These are phyloP conservation scores for Begonia loranthoides DNA, from an alignment of 306 rosid genomes.

Conservation along the genomic window DNA sequence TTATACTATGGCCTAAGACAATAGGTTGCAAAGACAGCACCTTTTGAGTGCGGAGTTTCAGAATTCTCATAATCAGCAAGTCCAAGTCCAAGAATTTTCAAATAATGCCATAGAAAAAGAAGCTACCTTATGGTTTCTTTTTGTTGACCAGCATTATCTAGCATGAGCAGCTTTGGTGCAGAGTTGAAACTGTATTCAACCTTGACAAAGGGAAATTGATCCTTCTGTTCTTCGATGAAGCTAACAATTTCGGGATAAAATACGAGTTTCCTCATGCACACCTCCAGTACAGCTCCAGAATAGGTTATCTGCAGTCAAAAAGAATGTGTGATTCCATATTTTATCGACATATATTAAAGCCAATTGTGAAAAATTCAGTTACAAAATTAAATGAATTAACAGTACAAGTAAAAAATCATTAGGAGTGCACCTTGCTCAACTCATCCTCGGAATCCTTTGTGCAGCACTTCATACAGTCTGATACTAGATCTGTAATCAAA, in stretches of 20 bases:
- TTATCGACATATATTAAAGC: not conserved
- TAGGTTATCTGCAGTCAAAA: constrained; percentile 44
- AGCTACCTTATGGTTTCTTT: constrained; percentile 80
- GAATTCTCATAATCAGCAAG: too few species aligned
- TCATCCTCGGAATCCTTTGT: constrained; percentile 76
- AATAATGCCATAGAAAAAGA: not conserved
- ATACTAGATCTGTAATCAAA: constrained; percentile 56
- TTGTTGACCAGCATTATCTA: constrained; percentile 56
- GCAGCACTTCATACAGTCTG: constrained; percentile 76
- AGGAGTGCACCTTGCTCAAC: constrained; percentile 43
- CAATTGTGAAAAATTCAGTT: constrained; percentile 1
- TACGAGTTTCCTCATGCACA: constrained; percentile 90
- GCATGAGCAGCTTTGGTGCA: constrained; percentile 82
- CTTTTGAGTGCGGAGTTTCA: too few species aligned
- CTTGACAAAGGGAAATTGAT: constrained; percentile 55
- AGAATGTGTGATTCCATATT: not conserved
- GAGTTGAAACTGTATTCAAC: constrained; percentile 74
- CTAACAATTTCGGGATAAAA: constrained; percentile 91
- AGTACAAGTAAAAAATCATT: too few species aligned
- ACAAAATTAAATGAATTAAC: not conserved
- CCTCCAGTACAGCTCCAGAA: constrained; percentile 76
- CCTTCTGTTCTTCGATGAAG: constrained; percentile 86
- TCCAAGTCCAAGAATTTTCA: too few species aligned
- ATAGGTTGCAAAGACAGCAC: too few species aligned
- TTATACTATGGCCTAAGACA: too few species aligned